phyloP scores from a whole-genome alignment of 495 filamentous ascomycete genomes.

The Annulohypoxylon bovei region DNA sequence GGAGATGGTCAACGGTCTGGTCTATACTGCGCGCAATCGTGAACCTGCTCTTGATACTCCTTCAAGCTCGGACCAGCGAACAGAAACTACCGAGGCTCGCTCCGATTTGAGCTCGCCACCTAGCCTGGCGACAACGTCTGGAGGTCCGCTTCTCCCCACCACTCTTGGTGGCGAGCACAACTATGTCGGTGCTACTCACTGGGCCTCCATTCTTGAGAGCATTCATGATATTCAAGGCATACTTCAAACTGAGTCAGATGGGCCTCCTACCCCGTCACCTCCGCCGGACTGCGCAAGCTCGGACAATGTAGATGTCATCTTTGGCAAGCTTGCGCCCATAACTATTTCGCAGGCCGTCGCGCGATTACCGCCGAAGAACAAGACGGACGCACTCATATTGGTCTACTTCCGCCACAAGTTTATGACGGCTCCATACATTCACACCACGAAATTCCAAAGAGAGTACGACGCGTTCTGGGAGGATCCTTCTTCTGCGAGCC shows the following conservation, averaged over 20 bases:
- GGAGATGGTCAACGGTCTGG: slow-evolving; percentile 57
- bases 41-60: slow-evolving; percentile 36
- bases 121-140: slow-evolving; percentile 28
- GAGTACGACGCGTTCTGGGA: slow-evolving; percentile 62
- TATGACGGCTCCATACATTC: slow-evolving; percentile 49
- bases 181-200: slow-evolving; percentile 60
- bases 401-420: slow-evolving; percentile 58
- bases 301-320: slow-evolving; percentile 40
- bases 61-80: slow-evolving; percentile 36
- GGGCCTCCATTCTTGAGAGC: slow-evolving; percentile 60
- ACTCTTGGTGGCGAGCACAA: slow-evolving; percentile 39
- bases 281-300: slow-evolving; percentile 29
- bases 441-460: slow-evolving; percentile 53
- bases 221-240: slow-evolving; percentile 49
- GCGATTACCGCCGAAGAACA: slow-evolving; percentile 49
- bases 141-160: slow-evolving; percentile 37
- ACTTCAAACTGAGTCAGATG: slow-evolving; percentile 46
- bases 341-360: slow-evolving; percentile 51
- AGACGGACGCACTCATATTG: slow-evolving; percentile 54
- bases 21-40: slow-evolving; percentile 35
- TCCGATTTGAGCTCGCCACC: slow-evolving; percentile 38
- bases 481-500: slow-evolving; percentile 46
- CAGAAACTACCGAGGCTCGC: slow-evolving; percentile 34
- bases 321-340: slow-evolving; percentile 39
- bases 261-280: slow-evolving; percentile 36